Evolutionary conservation across 1,284 basidiomycete genomes (phyloP).

Genomic region (Heterobasidion annosum): DNA sequence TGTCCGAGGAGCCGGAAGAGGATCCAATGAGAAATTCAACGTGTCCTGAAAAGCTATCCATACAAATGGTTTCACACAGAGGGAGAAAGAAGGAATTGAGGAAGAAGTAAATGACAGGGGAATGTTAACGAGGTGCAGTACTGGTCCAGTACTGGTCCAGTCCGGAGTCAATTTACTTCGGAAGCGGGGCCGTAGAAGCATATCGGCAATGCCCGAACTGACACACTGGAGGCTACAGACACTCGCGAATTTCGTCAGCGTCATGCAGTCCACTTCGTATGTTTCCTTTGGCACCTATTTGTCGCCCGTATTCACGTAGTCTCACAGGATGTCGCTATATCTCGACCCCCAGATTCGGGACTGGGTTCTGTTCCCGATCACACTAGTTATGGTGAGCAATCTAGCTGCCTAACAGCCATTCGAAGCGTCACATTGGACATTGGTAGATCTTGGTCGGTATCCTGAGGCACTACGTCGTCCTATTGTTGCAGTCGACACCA

Average conservation of each 20-base stretch:
- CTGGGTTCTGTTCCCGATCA: slow-evolving; percentile 96
- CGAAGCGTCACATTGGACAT: not conserved
- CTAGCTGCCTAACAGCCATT: not conserved
- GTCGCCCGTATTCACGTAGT: not conserved
- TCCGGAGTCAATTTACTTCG: too few relatives aligned
- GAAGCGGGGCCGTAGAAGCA: too few relatives aligned
- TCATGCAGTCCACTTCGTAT: slow-evolving; percentile 2
- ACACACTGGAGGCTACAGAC: too few relatives aligned
- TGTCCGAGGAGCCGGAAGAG: slow-evolving; percentile 19
- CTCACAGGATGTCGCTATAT: slow-evolving; percentile 53
- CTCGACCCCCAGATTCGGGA: slow-evolving; percentile 91
- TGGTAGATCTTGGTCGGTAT: slow-evolving; percentile 87
- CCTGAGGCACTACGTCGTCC: slow-evolving; percentile 87
- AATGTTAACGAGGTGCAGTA: too few relatives aligned
- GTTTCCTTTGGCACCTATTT: not conserved
- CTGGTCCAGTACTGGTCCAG: too few relatives aligned
- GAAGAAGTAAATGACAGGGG: not conserved
- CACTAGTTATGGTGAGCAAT: slow-evolving; percentile 82
- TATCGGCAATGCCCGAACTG: too few relatives aligned
- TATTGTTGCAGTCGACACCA: slow-evolving; percentile 78
- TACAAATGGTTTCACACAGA: not conserved
- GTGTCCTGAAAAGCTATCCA: slow-evolving; percentile 18
- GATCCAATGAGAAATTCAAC: slow-evolving; percentile 20
- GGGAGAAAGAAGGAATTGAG: not conserved
- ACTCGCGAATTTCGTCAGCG: not conserved